Conservation (phyloP, 208 protist genomes). For the Leishmania arabica region DNA sequence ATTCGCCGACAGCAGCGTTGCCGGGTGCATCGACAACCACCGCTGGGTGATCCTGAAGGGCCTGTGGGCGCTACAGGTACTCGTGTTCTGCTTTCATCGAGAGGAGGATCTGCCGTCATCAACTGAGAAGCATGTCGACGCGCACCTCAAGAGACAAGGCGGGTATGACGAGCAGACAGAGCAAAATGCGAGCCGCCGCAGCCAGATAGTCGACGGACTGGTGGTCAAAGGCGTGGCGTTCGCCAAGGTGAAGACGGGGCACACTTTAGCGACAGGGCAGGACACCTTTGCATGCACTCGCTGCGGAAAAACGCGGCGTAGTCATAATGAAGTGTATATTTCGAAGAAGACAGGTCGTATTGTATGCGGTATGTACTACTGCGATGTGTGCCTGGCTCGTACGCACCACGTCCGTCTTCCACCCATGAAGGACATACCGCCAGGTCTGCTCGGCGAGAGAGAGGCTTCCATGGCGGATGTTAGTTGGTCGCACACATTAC, state of each 20-base stretch:
- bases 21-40: slow-evolving; percentile 50
- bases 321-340: slow-evolving; percentile 19
- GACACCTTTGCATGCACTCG: slow-evolving; percentile 43
- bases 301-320: slow-evolving; percentile 36
- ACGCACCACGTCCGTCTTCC: slow-evolving; percentile 31
- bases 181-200: slow-evolving; percentile 7
- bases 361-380: slow-evolving; percentile 27
- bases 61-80: slow-evolving; percentile 31
- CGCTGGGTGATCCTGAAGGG: slow-evolving; percentile 51
- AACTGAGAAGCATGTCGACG: not conserved
- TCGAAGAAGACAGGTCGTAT: slow-evolving; percentile 17
- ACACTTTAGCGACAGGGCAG: not conserved
- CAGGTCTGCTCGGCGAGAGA: not conserved
- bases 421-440: slow-evolving; percentile 2
- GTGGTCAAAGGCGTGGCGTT: slow-evolving; percentile 27
- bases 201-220: slow-evolving; percentile 23
- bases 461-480: not conserved
- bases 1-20: slow-evolving; percentile 33
- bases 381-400: slow-evolving; percentile 35
- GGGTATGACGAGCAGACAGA: not conserved
- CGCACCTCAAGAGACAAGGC: not conserved
- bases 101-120: not conserved
- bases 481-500: not conserved
- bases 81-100: slow-evolving; percentile 39
- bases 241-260: slow-evolving; percentile 12